These are phyloP conservation scores for Cytidiella melzeri DNA, from an alignment of 768 basidiomycete genomes.

Conservation along the genomic window DNA sequence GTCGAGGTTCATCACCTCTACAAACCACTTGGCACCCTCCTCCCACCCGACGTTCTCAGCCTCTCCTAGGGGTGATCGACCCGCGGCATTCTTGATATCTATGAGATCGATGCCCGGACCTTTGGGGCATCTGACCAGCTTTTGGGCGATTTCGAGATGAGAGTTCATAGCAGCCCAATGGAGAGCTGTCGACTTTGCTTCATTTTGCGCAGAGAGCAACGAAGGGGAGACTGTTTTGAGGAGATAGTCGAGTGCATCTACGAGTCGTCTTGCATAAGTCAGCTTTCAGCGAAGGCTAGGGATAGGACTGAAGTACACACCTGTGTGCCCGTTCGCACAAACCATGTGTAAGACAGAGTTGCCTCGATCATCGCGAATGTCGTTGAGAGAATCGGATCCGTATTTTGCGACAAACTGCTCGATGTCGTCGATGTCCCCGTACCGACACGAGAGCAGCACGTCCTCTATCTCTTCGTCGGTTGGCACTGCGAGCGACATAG, in stretches of 20 bases:
- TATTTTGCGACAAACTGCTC: conserved; percentile 56
- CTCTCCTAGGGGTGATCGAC: conserved; percentile 73
- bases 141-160: conserved; percentile 58
- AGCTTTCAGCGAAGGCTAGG: conserved; percentile 22
- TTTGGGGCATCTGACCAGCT: conserved; percentile 47
- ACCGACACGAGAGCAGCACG: conserved; percentile 76
- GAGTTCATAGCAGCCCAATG: conserved; percentile 91
- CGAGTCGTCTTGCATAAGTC: conserved; percentile 39
- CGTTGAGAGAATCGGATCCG: conserved; percentile 41
- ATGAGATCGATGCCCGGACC: conserved; percentile 66
- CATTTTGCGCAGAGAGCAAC: conserved; percentile 58
- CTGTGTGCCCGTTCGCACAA: conserved; percentile 82
- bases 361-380: conserved; percentile 64
- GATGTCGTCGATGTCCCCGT: conserved; percentile 81
- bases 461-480: conserved; percentile 56
- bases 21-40: conserved; percentile 80
- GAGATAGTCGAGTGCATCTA: conserved; percentile 75
- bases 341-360: conserved; percentile 86
- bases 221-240: conserved; percentile 51
- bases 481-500: conserved; percentile 13
- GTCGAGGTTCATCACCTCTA: conserved; percentile 73
- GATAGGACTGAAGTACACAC: conserved; percentile 36
- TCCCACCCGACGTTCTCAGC: conserved; percentile 78
- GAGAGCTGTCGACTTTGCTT: conserved; percentile 71
- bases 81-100: conserved; percentile 69